Conservation (phyloP, 495 filamentous ascomycete genomes). For the Durotheca rogersii region DNA sequence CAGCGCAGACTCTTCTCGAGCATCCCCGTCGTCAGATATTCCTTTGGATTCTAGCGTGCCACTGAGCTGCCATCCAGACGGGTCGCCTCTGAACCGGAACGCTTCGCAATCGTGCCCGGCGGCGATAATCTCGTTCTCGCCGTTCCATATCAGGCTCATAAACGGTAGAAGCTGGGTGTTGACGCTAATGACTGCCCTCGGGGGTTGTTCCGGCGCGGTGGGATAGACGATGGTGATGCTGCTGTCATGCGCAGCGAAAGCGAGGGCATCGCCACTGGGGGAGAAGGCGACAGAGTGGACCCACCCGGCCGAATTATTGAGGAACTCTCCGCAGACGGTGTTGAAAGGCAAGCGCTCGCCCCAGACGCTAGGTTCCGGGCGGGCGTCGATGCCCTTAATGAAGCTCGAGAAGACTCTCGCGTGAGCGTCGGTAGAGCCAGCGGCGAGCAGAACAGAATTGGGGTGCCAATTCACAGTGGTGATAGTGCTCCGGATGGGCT, state of each 20-base stretch:
- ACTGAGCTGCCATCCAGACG: conserved; percentile 79
- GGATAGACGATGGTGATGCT: conserved; percentile 96
- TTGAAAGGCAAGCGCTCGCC: conserved; percentile 95
- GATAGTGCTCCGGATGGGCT: conserved; percentile 94
- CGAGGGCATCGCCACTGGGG: conserved; percentile 85
- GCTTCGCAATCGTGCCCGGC: conserved; percentile 96
- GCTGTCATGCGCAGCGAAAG: conserved; percentile 91
- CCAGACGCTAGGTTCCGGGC: conserved; percentile 88
- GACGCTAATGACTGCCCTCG: conserved; percentile 82
- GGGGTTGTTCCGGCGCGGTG: conserved; percentile 85
- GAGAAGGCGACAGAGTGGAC: conserved; percentile 89
- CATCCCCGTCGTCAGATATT: conserved; percentile 53
- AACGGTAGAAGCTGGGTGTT: conserved; percentile 88
- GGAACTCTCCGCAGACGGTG: conserved; percentile 92
- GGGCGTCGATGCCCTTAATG: conserved; percentile 88
- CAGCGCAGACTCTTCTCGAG: conserved; percentile 70
- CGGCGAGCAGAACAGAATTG: conserved; percentile 90
- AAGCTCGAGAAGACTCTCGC: conserved; percentile 93
- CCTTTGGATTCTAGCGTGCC: conserved; percentile 83
- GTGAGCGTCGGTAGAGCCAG: conserved; percentile 96
- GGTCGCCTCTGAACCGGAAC: conserved; percentile 81
- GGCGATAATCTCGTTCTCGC: conserved; percentile 90
- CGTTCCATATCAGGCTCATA: conserved; percentile 87
- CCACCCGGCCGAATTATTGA: conserved; percentile 96
- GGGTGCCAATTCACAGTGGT: conserved; percentile 95